Evolutionary conservation across 2,329 filamentous ascomycete species (phyloP).

Genomic region (Diaporthe vaccinii): DNA sequence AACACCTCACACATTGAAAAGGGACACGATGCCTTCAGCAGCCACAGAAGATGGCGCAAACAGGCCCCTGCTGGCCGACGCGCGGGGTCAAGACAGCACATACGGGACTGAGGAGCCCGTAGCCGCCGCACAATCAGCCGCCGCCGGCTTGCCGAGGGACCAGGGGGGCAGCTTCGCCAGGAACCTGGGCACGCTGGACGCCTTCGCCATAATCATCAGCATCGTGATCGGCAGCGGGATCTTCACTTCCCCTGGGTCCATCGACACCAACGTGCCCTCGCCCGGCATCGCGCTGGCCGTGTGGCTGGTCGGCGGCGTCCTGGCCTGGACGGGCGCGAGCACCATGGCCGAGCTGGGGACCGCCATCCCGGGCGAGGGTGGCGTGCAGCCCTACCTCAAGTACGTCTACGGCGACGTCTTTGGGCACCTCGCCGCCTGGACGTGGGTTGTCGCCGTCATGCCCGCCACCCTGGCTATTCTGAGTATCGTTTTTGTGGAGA

Average conservation of each 20-base stretch:
- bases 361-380: constrained; percentile 73
- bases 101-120: constrained; percentile 23
- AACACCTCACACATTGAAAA: background rate
- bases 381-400: constrained; percentile 73
- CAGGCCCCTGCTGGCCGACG: constrained; percentile 13
- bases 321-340: constrained; percentile 74
- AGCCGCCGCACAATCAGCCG: constrained; percentile 8
- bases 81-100: background rate
- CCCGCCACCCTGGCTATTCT: constrained; percentile 75
- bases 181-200: constrained; percentile 62
- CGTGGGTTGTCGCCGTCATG: constrained; percentile 75
- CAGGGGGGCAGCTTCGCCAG: constrained; percentile 52
- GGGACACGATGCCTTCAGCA: constrained; percentile 25
- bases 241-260: constrained; percentile 74
- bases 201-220: constrained; percentile 72
- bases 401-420: constrained; percentile 72
- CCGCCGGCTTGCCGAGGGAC: constrained; percentile 22
- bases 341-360: constrained; percentile 75
- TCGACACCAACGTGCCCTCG: constrained; percentile 74
- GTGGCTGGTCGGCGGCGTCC: constrained; percentile 72
- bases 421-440: constrained; percentile 75
- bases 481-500: constrained; percentile 74
- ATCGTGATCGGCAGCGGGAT: constrained; percentile 76
- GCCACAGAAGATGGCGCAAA: constrained; percentile 12
- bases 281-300: constrained; percentile 69